Evolutionary conservation across 805 yeast genomes (phyloP).

Genomic region (Hanseniaspora pseudoguilliermondii): DNA sequence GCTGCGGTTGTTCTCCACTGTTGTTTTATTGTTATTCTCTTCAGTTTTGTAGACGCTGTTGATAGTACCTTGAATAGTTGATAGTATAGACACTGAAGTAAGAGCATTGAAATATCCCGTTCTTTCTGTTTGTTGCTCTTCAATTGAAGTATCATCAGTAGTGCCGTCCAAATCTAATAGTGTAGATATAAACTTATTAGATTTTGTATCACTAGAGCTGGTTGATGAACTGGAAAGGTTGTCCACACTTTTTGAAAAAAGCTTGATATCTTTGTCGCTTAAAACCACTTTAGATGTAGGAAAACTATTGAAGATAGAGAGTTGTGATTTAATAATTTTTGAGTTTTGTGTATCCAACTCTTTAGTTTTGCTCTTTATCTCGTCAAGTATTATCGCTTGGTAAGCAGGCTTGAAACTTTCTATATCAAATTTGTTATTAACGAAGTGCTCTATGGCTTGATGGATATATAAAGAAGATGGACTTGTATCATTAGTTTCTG

Average conservation of each 20-base stretch:
- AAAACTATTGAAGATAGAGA: background rate
- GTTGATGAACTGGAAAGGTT: background rate
- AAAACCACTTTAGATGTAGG: background rate
- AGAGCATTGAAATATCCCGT: background rate
- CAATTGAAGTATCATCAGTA: background rate
- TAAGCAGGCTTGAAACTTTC: background rate
- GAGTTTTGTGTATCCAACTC: background rate
- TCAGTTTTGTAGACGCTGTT: background rate
- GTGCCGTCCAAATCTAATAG: background rate
- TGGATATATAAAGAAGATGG: background rate
- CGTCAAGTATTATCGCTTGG: background rate
- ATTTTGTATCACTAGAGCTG: background rate
- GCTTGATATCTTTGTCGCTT: background rate
- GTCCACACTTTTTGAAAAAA: background rate
- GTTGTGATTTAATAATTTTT: background rate
- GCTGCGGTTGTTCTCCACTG: background rate
- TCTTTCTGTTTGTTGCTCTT: background rate
- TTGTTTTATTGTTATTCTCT: background rate
- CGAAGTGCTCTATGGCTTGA: background rate
- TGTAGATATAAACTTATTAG: background rate
- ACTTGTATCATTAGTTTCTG: background rate
- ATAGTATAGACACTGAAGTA: background rate
- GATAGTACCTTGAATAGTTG: conserved; percentile 2
- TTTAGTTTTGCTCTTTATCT: background rate
- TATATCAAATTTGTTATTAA: background rate